Percentiles rank a stretch among this genome's conserved stretches.
phyloP scores from a whole-genome alignment of 495 filamentous ascomycete species.

The Daldinia decipiens region DNA sequence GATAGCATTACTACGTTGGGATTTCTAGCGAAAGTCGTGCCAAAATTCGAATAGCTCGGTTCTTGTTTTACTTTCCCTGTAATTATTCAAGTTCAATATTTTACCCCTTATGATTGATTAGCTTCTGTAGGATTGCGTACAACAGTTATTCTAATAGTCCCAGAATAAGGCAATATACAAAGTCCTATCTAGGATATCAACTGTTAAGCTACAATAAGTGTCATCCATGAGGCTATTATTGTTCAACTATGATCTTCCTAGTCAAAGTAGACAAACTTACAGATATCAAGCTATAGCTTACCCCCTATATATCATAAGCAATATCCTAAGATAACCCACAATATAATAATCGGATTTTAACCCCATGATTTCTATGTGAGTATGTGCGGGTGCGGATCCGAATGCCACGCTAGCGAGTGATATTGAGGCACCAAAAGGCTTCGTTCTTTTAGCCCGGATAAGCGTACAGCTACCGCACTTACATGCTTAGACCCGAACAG shows the following conservation, averaged over 20 bases:
- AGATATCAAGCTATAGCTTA: neutral
- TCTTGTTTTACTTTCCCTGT: neutral
- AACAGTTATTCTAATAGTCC: neutral
- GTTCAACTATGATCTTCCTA: neutral
- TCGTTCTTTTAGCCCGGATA: slow-evolving; percentile 20
- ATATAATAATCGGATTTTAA: neutral
- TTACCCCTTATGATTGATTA: neutral
- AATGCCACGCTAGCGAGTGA: slow-evolving; percentile 14
- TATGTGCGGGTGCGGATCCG: slow-evolving; percentile 2
- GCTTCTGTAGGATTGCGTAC: neutral
- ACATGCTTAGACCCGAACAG: slow-evolving; percentile 33
- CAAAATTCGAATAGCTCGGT: slow-evolving; percentile 1
- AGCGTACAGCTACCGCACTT: slow-evolving; percentile 15
- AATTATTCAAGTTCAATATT: slow-evolving; percentile 5
- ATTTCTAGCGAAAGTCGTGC: slow-evolving; percentile 17
- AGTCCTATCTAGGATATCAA: neutral
- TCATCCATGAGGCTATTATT: neutral
- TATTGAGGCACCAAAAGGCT: slow-evolving; percentile 6
- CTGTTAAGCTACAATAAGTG: neutral
- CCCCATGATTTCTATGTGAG: slow-evolving; percentile 3
- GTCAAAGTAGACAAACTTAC: neutral
- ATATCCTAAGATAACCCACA: neutral
- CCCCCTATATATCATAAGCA: slow-evolving; percentile 9
- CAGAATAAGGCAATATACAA: neutral
- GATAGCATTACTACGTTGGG: slow-evolving; percentile 38